Conservation (phyloP, 169 alveolate species). For the Cryptosporidium canis region DNA sequence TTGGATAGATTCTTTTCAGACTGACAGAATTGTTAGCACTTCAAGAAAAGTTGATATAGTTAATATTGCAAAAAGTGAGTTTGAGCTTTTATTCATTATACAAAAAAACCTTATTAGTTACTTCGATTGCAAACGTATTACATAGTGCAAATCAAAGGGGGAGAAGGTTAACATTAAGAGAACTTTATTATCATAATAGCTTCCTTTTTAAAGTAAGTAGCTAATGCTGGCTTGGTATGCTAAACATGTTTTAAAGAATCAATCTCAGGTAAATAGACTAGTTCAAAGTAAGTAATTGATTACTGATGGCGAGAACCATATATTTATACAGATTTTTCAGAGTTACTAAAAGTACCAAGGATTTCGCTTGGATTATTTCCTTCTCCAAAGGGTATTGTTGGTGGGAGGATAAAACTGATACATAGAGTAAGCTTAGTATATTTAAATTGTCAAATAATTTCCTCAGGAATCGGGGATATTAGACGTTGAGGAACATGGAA, state of each 20-base stretch:
- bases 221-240: not conserved
- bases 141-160: slow-evolving; percentile 17
- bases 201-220: slow-evolving; percentile 41
- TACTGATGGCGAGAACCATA: not conserved
- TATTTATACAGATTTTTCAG: slow-evolving; percentile 16
- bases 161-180: slow-evolving; percentile 40
- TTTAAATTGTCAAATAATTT: not conserved
- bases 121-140: slow-evolving; percentile 33
- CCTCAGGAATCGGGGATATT: slow-evolving; percentile 22
- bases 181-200: slow-evolving; percentile 32
- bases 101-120: not conserved
- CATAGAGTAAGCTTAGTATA: not conserved
- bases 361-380: slow-evolving; percentile 50
- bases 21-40: not conserved
- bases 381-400: slow-evolving; percentile 69
- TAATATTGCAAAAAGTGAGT: slow-evolving; percentile 48
- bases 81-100: not conserved
- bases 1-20: slow-evolving; percentile 8
- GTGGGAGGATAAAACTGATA: slow-evolving; percentile 34
- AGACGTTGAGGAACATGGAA: slow-evolving; percentile 47
- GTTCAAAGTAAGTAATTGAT: slow-evolving; percentile 31
- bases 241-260: slow-evolving; percentile 7
- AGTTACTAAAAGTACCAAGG: slow-evolving; percentile 22
- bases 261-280: slow-evolving; percentile 34
- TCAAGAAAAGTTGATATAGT: not conserved